Conservation (phyloP, 73 alveolate genomes). For the Uronychia setigera region DNA sequence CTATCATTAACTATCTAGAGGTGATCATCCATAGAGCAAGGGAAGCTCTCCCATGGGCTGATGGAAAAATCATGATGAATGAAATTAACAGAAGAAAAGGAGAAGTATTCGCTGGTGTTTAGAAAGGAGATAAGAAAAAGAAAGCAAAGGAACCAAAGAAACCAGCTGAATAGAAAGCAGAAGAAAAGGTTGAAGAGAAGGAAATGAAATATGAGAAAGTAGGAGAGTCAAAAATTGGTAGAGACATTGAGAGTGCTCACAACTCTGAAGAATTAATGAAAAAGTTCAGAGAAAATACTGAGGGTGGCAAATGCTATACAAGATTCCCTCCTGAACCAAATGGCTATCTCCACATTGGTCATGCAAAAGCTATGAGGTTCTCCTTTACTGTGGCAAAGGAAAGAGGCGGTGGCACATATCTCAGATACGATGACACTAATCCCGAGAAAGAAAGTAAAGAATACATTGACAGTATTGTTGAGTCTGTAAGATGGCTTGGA, state of each 20-base stretch:
- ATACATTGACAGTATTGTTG: constrained; percentile 92
- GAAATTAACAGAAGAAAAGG: constrained; percentile 74
- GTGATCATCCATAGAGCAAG: constrained; percentile 74
- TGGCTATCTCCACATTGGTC: constrained; percentile 99
- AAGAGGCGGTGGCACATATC: constrained; percentile 89
- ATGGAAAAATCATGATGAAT: constrained; percentile 77
- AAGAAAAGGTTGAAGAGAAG: constrained; percentile 62
- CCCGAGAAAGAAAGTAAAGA: constrained; percentile 98
- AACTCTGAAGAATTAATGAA: constrained; percentile 89
- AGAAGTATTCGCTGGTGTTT: constrained; percentile 78
- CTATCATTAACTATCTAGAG: constrained; percentile 24
- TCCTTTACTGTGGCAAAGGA: constrained; percentile 93
- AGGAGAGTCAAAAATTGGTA: constrained; percentile 83
- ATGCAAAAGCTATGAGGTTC: constrained; percentile 99
- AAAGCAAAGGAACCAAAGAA: constrained; percentile 67
- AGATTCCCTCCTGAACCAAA: constrained; percentile 99
- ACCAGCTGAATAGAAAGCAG: constrained; percentile 55
- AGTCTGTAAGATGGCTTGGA: constrained; percentile 94
- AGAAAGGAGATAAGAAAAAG: constrained; percentile 77
- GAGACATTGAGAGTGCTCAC: constrained; percentile 80
- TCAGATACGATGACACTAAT: constrained; percentile 98
- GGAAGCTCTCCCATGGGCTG: constrained; percentile 84
- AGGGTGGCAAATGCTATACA: constrained; percentile 92
- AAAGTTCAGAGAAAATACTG: constrained; percentile 85
- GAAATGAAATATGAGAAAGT: constrained; percentile 53